These are phyloP conservation scores for Xerocomellus chrysenteron DNA, from an alignment of 768 basidiomycete species.

Conservation along the genomic window DNA sequence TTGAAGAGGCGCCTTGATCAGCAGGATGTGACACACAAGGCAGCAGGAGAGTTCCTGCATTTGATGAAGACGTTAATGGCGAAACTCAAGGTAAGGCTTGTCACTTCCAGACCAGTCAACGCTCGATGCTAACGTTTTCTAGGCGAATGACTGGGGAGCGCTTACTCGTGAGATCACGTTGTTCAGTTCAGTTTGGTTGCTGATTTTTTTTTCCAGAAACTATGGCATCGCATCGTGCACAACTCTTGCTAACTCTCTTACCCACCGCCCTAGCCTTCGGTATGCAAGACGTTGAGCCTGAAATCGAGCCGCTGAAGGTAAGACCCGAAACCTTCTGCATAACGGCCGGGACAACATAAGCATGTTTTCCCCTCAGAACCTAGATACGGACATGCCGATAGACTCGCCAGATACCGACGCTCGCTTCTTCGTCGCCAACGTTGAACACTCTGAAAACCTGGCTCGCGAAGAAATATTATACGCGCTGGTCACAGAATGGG, in stretches of 20 bases:
- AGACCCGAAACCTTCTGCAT: neutral
- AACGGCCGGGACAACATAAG: neutral
- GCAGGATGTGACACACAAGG: conserved; percentile 47
- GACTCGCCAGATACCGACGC: conserved; percentile 36
- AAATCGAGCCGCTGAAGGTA: conserved; percentile 51
- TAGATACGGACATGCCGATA: conserved; percentile 50
- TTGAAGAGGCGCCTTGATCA: conserved; percentile 48
- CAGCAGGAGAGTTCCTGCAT: conserved; percentile 53
- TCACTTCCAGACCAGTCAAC: neutral
- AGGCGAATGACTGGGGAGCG: conserved; percentile 65
- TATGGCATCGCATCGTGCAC: conserved; percentile 45
- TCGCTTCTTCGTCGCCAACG: conserved; percentile 34
- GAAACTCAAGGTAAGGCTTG: conserved; percentile 51
- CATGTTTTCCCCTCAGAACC: conserved; percentile 38
- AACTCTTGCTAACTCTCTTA: conserved; percentile 42
- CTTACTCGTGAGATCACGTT: conserved; percentile 46
- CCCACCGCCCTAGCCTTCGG: conserved; percentile 50
- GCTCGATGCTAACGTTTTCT: neutral
- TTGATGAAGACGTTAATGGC: conserved; percentile 64
- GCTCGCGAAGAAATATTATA: conserved; percentile 11
- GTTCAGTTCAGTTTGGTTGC: neutral
- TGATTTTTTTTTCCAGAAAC: conserved; percentile 37
- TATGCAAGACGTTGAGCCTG: conserved; percentile 44
- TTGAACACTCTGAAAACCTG: conserved; percentile 13
- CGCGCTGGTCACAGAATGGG: conserved; percentile 32